A percentile compares a stretch with the other conserved stretches of the same genome.
phyloP scores from a whole-genome alignment of 176 grass and related monocot species.

The Poa annua region DNA sequence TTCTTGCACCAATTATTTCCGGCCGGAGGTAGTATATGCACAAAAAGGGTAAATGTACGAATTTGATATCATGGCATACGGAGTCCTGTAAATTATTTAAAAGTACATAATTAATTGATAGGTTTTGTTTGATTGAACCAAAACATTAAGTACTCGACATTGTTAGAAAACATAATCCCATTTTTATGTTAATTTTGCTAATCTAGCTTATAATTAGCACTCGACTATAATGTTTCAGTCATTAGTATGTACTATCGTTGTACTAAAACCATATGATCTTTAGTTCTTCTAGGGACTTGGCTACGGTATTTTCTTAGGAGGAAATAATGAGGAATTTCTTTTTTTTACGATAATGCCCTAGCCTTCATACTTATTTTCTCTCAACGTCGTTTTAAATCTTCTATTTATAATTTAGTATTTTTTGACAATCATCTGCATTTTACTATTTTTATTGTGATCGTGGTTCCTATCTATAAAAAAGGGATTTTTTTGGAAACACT shows the following conservation, averaged over 20 bases:
- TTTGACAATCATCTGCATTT: neutral
- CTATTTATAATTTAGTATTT: neutral
- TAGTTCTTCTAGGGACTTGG: neutral
- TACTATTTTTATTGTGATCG: neutral
- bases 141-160: neutral
- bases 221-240: neutral
- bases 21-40: too few species aligned
- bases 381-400: neutral
- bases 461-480: neutral
- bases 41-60: neutral
- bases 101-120: neutral
- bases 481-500: too few species aligned
- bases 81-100: neutral
- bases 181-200: neutral
- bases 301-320: neutral
- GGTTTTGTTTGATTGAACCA: neutral
- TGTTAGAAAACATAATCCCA: neutral
- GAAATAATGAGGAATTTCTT: neutral
- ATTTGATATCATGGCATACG: neutral
- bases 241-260: neutral
- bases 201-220: neutral
- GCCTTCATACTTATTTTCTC: neutral
- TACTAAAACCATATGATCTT: neutral
- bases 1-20: too few species aligned
- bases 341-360: rapidly evolving